These are phyloP conservation scores for Fusarium metavorans DNA, from an alignment of 2,329 filamentous ascomycete species.

Conservation along the genomic window DNA sequence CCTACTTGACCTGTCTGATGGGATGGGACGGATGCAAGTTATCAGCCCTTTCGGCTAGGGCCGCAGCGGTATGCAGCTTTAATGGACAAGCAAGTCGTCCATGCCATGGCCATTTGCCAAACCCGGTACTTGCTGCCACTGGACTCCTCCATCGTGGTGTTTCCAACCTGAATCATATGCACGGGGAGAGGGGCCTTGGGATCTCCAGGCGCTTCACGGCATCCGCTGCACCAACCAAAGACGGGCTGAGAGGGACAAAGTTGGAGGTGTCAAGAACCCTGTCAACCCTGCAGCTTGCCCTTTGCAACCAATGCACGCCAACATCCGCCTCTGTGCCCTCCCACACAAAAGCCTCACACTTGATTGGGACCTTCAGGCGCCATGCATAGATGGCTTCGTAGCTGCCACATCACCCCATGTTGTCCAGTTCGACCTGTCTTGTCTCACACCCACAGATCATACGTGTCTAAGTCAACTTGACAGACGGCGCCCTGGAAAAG, in stretches of 20 bases:
- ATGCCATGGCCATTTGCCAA: not conserved
- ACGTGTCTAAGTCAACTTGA: slow-evolving; percentile 23
- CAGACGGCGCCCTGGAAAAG: not conserved
- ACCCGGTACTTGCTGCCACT: not conserved
- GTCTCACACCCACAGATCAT: slow-evolving; percentile 23
- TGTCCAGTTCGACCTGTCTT: not conserved
- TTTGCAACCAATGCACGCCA: not conserved
- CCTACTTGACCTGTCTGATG: not conserved
- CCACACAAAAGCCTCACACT: not conserved
- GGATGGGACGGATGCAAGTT: not conserved
- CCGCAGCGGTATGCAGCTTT: slow-evolving; percentile 4
- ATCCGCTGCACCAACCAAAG: slow-evolving; percentile 1
- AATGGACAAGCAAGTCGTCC: not conserved
- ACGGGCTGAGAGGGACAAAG: slow-evolving; percentile 1
- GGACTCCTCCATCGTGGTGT: not conserved
- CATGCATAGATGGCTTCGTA: slow-evolving; percentile 2
- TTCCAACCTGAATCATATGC: slow-evolving; percentile 1
- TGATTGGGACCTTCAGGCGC: slow-evolving; percentile 9
- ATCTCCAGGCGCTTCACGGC: slow-evolving; percentile 2
- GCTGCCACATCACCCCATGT: slow-evolving; percentile 12
- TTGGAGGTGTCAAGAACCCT: not conserved
- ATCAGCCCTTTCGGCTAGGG: slow-evolving; percentile 1
- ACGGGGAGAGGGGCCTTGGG: not conserved
- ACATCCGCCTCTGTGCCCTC: not conserved
- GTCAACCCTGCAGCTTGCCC: slow-evolving; percentile 13